phyloP scores from a whole-genome alignment of 1,139 yeast species.

The Scheffersomyces cryptocercus region DNA sequence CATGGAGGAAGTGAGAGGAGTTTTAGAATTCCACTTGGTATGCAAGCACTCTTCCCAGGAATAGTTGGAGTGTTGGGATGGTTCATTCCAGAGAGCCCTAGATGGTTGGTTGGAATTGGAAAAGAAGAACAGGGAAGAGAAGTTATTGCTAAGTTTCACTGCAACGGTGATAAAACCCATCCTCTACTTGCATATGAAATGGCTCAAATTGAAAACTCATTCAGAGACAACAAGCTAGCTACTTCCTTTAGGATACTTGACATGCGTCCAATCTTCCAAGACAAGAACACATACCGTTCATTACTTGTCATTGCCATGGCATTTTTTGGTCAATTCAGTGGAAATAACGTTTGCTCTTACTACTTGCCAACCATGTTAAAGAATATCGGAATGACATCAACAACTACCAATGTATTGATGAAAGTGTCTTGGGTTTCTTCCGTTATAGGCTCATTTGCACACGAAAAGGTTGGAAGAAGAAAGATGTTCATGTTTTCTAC shows the following conservation, averaged over 20 bases:
- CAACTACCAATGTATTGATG: slow-evolving; percentile 17
- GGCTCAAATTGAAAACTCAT: slow-evolving; percentile 15
- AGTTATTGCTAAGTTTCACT: slow-evolving; percentile 23
- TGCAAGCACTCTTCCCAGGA: slow-evolving; percentile 21
- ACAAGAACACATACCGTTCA: not conserved
- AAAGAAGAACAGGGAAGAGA: slow-evolving; percentile 35
- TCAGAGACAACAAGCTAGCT: not conserved
- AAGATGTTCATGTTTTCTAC: slow-evolving; percentile 20
- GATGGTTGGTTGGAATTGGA: slow-evolving; percentile 47
- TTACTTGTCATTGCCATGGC: slow-evolving; percentile 10
- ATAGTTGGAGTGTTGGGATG: slow-evolving; percentile 18
- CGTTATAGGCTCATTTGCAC: slow-evolving; percentile 15
- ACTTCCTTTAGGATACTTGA: slow-evolving; percentile 8
- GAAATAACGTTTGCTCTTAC: slow-evolving; percentile 21
- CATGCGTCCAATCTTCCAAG: slow-evolving; percentile 8
- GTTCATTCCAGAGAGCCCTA: slow-evolving; percentile 60
- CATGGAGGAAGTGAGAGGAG: slow-evolving; percentile 16
- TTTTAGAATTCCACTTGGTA: slow-evolving; percentile 20
- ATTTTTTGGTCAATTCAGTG: slow-evolving; percentile 18
- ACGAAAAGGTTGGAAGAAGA: slow-evolving; percentile 11
- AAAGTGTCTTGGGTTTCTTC: slow-evolving; percentile 16
- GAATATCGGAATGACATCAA: slow-evolving; percentile 17
- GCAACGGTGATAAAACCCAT: slow-evolving; percentile 18
- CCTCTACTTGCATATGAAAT: slow-evolving; percentile 19
- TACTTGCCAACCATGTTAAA: slow-evolving; percentile 19